Evolutionary conservation across 495 filamentous ascomycete species (phyloP), one percentile per base, ranked within the genome.

Genomic region (Polyplosphaeria fusca): DNA sequence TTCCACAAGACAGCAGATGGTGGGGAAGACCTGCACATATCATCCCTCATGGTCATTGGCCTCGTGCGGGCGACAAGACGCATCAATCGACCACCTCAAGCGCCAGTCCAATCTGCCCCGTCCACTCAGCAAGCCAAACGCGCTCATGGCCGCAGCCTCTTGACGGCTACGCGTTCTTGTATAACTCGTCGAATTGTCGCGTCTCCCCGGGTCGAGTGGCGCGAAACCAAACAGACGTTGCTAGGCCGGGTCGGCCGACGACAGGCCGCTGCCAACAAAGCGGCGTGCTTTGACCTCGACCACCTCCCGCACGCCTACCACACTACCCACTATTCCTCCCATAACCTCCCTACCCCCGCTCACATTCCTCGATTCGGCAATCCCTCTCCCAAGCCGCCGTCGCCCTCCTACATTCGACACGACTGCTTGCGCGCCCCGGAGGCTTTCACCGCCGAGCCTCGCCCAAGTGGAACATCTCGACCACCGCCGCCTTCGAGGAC

Each of bases 41-140:
- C n/a, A n/a, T n/a, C n/a, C n/a, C 23, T 7, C 47, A n/a, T 30
- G 47, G 55, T 58, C 55, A 58, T 58, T 58, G 47, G 55, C 20
- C 27, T 16, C 13, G n/a, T 43, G 45, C 54, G 20, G 25, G 30
- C 30, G 30, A 35, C 30, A 35, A 35, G 7, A 35, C 30, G 14
- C 30, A 35, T 35, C 16, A 30, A 37, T 58, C 45, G 54, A 43
- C 54, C 45, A 49, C 54, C n/a, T 25, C 45, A 58, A 50, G 54
- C 54, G 54, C 54, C 54, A 49, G 38, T 35, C 24, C 42, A 19
- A 39, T 39, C 20, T 24, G 37, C 11, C 27, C 7, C 32, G 26
- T 19, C 54, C 44, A 48, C 39, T 43, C 47, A 52, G 44, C 28
- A 11, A 26, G 13, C 55, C 26, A 16, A 37, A 52, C 55, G 47